Evolutionary conservation across 352 stramenopile species (phyloP).

Genomic region (Aphanomyces euteiches): DNA sequence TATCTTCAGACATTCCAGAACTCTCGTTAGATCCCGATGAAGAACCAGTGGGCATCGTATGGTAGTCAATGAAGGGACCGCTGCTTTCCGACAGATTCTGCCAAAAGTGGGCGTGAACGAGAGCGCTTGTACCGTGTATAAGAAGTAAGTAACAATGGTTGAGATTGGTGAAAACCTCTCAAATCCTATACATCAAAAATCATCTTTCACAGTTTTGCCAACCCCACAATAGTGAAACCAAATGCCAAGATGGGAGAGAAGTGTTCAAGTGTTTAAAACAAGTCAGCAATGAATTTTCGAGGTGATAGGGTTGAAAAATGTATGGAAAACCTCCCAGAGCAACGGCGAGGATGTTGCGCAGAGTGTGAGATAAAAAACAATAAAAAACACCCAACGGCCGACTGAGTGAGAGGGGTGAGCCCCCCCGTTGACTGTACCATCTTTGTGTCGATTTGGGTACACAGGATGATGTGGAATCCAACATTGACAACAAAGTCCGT

Average conservation of each 20-base stretch:
- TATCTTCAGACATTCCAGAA: conserved; percentile 16
- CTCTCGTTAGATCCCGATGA: conserved; percentile 20
- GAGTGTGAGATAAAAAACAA: too few relatives aligned
- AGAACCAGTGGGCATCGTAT: conserved; percentile 27
- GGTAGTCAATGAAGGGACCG: neutral
- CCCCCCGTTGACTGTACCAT: too few relatives aligned
- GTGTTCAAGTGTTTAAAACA: neutral
- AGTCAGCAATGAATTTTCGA: neutral
- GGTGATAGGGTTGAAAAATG: too few relatives aligned
- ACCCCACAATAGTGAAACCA: neutral
- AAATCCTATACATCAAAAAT: neutral
- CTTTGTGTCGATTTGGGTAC: too few relatives aligned
- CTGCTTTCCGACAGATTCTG: neutral
- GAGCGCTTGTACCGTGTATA: neutral
- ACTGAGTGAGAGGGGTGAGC: too few relatives aligned
- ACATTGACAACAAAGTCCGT: too few relatives aligned
- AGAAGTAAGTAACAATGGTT: conserved; percentile 14
- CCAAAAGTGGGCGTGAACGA: conserved; percentile 2
- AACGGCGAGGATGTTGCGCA: too few relatives aligned
- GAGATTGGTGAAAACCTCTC: conserved; percentile 6
- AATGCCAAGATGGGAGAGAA: neutral
- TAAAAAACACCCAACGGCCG: too few relatives aligned
- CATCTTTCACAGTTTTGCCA: neutral
- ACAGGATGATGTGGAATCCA: too few relatives aligned
- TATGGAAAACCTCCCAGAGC: too few relatives aligned